Conservation (phyloP, 129 eudicot genomes). For the Pseudognaphalium luteoalbum region DNA sequence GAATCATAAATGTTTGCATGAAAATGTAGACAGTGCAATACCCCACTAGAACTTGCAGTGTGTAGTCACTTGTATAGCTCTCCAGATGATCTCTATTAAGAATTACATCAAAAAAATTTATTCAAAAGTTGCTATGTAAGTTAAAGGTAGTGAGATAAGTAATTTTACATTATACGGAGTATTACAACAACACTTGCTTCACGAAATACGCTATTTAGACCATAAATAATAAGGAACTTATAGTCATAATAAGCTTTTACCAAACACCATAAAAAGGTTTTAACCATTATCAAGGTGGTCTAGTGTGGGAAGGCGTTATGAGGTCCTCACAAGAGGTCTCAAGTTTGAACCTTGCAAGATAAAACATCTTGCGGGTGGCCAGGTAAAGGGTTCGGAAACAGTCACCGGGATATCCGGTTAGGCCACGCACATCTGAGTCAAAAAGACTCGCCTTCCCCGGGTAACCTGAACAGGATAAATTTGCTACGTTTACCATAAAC, state of each 20-base stretch:
- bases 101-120: not conserved
- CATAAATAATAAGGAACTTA: not conserved
- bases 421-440: too few species aligned
- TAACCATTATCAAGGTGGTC: too few species aligned
- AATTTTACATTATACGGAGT: not conserved
- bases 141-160: not conserved
- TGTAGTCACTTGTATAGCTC: slow-evolving; percentile 90
- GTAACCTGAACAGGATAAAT: too few species aligned
- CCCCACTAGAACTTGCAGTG: slow-evolving; percentile 77
- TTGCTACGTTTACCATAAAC: too few species aligned
- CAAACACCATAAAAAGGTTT: not conserved
- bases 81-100: slow-evolving; percentile 73
- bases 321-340: too few species aligned
- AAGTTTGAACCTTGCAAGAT: too few species aligned
- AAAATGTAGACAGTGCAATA: slow-evolving; percentile 84
- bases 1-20: slow-evolving; percentile 99
- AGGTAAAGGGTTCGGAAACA: too few species aligned
- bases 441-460: too few species aligned
- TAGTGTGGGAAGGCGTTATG: too few species aligned
- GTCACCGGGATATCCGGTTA: too few species aligned
- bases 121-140: not conserved
- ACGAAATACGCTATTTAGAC: not conserved
- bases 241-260: not conserved
- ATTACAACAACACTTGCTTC: not conserved
- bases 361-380: too few species aligned